Base-by-base conservation (phyloP, 257 asterid genomes). In the Nicotiana tomentosiformis region DNA sequence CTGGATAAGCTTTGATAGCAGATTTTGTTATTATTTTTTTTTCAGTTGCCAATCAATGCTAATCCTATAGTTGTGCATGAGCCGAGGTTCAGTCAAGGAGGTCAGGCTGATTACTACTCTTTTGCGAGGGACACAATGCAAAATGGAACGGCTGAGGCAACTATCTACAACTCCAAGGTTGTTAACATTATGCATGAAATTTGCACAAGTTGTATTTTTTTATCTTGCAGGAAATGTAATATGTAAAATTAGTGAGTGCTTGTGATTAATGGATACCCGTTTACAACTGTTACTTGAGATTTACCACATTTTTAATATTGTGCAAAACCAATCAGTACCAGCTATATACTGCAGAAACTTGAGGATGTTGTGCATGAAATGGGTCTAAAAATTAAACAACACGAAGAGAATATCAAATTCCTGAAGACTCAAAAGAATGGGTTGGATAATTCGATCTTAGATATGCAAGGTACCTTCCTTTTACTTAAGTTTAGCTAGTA, bases 341-440 rank as follows among this genome's bases (percentile, higher is more conserved):
- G 72, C 77, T 56, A 30, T 62, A 80, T 80, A 64, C 83, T 90
- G 93, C 92, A 93, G 98, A 89, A 89, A 86, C 87, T 91, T 86
- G 87, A 94, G 87, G 93, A 94, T 83, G 94, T 90, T 57, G 83
- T 94, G 61, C 86, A 87, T 65, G 90, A 86, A 88, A 78, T 88
- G 66, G 98, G 97, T 84, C 87, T 72, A 66, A 91, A 83, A 83
- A 85, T 95, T 20, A 94, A 93, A 84, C 97, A 94, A 30, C 90
- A 91, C 15, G 97, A 94, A 85, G 95, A 85, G 64, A 90, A 87
- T 85, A 51, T 91, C 87, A 87, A 17, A 51, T 91, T 85, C 88
- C 86, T 95, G 60, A 93, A 83, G 84, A 62, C 78, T 68, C 89
- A 84, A 81, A 85, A 56, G 62, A 89, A 81, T 87, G 84, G 79